A percentile compares a stretch with the other conserved stretches of the same genome.
phyloP scores from a whole-genome alignment of 352 stramenopile genomes.

The Pythium guiyangense region DNA sequence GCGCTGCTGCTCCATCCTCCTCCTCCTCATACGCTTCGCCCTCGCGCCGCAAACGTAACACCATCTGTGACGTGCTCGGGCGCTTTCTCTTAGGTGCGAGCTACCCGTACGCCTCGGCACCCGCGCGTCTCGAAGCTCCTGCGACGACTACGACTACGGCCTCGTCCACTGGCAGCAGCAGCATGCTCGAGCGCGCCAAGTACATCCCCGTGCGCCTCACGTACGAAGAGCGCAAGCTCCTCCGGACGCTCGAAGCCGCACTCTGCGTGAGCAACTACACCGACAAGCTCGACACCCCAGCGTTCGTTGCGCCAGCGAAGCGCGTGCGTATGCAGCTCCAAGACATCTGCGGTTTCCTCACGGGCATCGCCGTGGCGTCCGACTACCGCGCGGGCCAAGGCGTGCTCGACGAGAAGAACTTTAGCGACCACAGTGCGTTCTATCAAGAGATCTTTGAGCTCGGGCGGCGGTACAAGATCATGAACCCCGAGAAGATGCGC shows the following conservation, averaged over 20 bases:
- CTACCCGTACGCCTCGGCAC: conserved; percentile 19
- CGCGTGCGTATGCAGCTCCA: conserved; percentile 87
- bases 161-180: conserved; percentile 9
- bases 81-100: conserved; percentile 78
- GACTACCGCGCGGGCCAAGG: conserved; percentile 87
- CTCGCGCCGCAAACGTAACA: conserved; percentile 46
- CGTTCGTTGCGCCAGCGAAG: conserved; percentile 66
- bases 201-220: conserved; percentile 95
- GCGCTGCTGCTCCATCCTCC: conserved; percentile 24
- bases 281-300: conserved; percentile 84
- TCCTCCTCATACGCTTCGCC: conserved; percentile 26
- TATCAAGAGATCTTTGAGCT: conserved; percentile 94
- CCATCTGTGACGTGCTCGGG: conserved; percentile 85
- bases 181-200: conserved; percentile 90
- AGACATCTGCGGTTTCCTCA: conserved; percentile 90
- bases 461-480: conserved; percentile 95
- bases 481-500: conserved; percentile 98
- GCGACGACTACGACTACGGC: background rate
- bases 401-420: conserved; percentile 88
- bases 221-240: conserved; percentile 92
- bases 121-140: conserved; percentile 8
- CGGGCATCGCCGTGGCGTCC: conserved; percentile 86
- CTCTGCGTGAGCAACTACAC: conserved; percentile 94
- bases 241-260: conserved; percentile 92
- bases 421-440: conserved; percentile 82